Percentiles rank a stretch among this genome's conserved stretches.
Evolutionary conservation across 129 eudicot species (phyloP).

Genomic region (Dittrichia graveolens): DNA sequence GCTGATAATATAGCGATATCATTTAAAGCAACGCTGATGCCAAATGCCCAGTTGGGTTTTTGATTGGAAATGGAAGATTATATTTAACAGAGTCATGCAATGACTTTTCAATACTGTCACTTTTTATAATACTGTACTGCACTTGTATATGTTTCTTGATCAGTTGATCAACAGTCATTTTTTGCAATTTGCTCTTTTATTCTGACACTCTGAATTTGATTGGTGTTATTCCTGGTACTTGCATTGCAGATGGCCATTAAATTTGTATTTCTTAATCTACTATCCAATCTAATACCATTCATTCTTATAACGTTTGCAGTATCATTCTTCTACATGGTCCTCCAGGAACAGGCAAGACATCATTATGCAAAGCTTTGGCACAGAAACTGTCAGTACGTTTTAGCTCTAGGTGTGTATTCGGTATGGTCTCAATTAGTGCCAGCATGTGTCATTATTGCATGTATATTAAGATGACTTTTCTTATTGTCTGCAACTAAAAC

Average conservation of each 20-base stretch:
- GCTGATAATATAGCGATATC: neutral
- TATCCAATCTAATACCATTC: conserved; percentile 19
- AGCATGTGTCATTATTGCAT: conserved; percentile 11
- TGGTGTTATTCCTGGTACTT: neutral
- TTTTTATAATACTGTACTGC: neutral
- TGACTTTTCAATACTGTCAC: neutral
- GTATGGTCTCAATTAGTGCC: conserved; percentile 19
- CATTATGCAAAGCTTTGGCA: conserved; percentile 96
- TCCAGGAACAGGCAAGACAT: conserved; percentile 98
- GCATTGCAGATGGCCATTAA: neutral
- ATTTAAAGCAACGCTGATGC: neutral
- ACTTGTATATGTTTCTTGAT: conserved; percentile 3
- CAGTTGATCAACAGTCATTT: conserved; percentile 11
- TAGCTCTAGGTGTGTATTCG: conserved; percentile 62
- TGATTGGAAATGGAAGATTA: neutral
- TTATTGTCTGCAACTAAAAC: conserved; percentile 23
- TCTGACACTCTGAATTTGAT: neutral
- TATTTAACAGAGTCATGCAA: neutral
- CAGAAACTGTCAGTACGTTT: conserved; percentile 94
- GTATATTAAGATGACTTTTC: conserved; percentile 6
- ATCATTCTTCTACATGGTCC: conserved; percentile 98
- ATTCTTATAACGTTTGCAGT: conserved; percentile 48
- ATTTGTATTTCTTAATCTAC: neutral
- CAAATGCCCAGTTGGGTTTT: neutral
- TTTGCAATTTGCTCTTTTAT: conserved; percentile 9